Evolutionary conservation across 805 yeast genomes (phyloP), one percentile per base, ranked within the genome.

Genomic region (Isabelozyma rhagii): DNA sequence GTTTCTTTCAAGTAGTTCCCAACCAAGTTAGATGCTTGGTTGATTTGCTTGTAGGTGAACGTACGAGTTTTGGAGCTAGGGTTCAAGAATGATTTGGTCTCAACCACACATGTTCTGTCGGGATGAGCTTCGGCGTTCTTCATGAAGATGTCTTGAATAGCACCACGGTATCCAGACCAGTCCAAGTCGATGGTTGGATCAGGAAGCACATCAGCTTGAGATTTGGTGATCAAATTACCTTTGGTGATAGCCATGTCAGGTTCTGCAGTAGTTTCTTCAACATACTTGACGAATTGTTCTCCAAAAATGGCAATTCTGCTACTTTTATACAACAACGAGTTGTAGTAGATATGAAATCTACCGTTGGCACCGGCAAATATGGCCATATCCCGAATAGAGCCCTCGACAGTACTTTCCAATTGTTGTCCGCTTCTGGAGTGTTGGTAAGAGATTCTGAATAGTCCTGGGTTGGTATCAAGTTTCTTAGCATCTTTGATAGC

Each of bases 121-220:
- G 99, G 99, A 65, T 81, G 84, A 57, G 78, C 79, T 43, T 77
- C 83, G 11, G 99, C 97, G 64, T 94, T 96, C 50, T 78, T 83
- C 68, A 87, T 85, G 69, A 94, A 94, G 42, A 94, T 92, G 61
- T 94, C 99, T 63, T 94, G 99, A 59, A 94, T 96, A 13, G 98
- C 92, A 43, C 99, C 99, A 56, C 96, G 80, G 69, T 82, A 94
- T 28, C 87, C 87, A 41, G 84, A 76, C 97, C 97, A 94, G 69
- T 91, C 96, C 55, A 94, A 77, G 59, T 91, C 87, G 8, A 73
- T 66, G 8, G 90, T 88, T 42, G 99, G 98, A 64, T 92, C 92
- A 6, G 99, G 99, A 49, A 96, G 74, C 2, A 75, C 69, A 0
- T 66, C 54, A 43, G 59, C 62, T 59, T 91, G 96, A 1, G 84